These are phyloP conservation scores for Rhipidocladum racemiflorum DNA, from an alignment of 176 grass and related monocot species.

Conservation along the genomic window DNA sequence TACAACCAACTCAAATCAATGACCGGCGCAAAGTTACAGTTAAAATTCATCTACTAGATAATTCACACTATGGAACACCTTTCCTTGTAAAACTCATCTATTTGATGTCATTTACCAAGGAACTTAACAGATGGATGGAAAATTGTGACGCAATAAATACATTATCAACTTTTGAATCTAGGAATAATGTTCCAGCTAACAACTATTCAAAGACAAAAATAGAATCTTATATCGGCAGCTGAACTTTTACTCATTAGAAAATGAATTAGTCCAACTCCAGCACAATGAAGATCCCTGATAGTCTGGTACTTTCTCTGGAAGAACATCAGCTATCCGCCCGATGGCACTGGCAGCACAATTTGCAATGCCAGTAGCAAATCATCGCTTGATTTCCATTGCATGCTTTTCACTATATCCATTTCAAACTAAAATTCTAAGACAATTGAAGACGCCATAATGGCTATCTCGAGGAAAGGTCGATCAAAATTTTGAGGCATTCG, in stretches of 20 bases:
- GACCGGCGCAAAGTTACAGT: not conserved
- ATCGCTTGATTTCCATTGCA: not conserved
- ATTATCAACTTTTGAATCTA: not conserved
- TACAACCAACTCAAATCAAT: not conserved
- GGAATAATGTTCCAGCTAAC: not conserved
- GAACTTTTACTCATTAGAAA: not conserved
- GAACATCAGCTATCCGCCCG: too few relatives aligned
- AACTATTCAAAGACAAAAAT: not conserved
- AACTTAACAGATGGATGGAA: not conserved
- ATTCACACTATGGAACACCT: not conserved
- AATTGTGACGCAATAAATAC: not conserved
- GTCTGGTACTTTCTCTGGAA: not conserved
- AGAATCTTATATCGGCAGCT: not conserved
- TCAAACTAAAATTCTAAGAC: not conserved
- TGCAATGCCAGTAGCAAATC: not conserved
- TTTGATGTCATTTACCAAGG: constrained; percentile 4
- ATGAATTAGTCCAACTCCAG: not conserved
- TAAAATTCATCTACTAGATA: not conserved
- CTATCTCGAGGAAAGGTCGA: not conserved
- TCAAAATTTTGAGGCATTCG: not conserved
- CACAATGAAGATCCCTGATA: not conserved
- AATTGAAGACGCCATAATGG: not conserved
- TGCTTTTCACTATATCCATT: not conserved
- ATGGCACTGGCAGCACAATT: not conserved
- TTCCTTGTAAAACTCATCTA: not conserved